These are phyloP conservation scores for Fomitopsis pulvina DNA, from an alignment of 768 basidiomycete genomes.

Conservation along the genomic window DNA sequence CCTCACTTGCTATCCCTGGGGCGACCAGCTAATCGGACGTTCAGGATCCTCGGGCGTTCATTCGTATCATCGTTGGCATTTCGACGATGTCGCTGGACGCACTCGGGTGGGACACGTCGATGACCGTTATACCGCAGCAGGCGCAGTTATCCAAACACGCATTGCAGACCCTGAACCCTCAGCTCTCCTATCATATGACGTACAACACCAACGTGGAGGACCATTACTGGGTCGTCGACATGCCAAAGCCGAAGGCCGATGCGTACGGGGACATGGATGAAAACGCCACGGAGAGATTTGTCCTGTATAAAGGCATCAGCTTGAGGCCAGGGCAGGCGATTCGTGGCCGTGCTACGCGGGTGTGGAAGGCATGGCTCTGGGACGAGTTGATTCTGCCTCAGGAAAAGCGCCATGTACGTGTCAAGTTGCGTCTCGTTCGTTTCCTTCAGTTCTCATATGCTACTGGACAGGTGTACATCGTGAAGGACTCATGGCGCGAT, in stretches of 20 bases:
- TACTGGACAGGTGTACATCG: too few species aligned
- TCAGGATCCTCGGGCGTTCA: neutral
- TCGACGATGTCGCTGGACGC: neutral
- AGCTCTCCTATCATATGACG: too few species aligned
- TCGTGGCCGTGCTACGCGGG: neutral
- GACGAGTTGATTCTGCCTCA: neutral
- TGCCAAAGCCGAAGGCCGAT: neutral
- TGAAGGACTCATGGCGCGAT: too few species aligned
- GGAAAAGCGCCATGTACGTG: neutral
- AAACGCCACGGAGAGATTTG: neutral
- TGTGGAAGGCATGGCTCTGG: neutral
- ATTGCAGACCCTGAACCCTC: neutral
- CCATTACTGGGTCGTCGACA: neutral
- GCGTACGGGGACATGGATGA: neutral
- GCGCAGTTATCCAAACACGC: neutral
- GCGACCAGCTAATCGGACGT: neutral
- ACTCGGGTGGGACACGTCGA: neutral
- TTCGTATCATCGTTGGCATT: neutral
- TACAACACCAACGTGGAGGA: neutral
- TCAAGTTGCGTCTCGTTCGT: too few species aligned
- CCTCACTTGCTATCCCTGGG: neutral
- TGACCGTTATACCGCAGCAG: neutral
- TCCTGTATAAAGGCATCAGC: neutral
- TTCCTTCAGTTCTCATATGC: too few species aligned
- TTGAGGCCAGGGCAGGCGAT: neutral